Base-by-base conservation (phyloP, 2,329 filamentous ascomycete genomes). In the Aaosphaeria arxii region DNA sequence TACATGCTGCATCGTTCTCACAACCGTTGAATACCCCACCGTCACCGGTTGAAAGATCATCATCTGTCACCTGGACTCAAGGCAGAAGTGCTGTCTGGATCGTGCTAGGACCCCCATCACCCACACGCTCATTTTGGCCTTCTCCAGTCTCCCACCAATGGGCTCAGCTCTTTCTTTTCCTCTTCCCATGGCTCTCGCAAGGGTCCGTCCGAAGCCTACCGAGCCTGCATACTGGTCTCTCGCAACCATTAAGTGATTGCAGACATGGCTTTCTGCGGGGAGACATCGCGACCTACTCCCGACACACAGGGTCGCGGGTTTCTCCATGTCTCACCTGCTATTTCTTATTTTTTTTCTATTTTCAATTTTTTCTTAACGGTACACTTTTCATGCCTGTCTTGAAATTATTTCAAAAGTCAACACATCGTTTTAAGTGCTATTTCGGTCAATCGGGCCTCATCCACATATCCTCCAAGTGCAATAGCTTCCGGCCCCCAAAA, bases 41-140 rank as follows among this genome's bases (percentile, higher is more conserved):
- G 54, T 57, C 48, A 66, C 65, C 66, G 65, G 66, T 67, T 63
- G 35, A 44, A 7, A 17, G 31, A 52, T 49, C n/a, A 43, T 47
- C 36, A n/a, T 6, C 36, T 36, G 41, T 24, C 17, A 24, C 17
- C 17, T 24, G 17, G 3, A 24, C 46, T 56, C 60, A 55, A 69
- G 64, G 63, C 64, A 66, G 61, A 65, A 62, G 47, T 55, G 41
- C 53, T 49, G 59, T 55, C 46, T 56, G 50, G 54, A 49, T 24
- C 47, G 49, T 50, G 45, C 50, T 32, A 49, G 9, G 9, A 7
- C 42, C 51, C 45, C 48, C 50, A 39, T 48, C 17, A 24, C 17
- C 17, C 17, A 24, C 17, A 51, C 51, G 38, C 55, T 50, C 46
- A 50, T 46, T 24, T 24, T 24, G 17, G 17, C 17, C 17, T 24